A percentile compares a stretch with the other conserved stretches of the same genome.
These are phyloP conservation scores for Aspergillus caelatus DNA, from an alignment of 2,329 filamentous ascomycete species.

Conservation along the genomic window DNA sequence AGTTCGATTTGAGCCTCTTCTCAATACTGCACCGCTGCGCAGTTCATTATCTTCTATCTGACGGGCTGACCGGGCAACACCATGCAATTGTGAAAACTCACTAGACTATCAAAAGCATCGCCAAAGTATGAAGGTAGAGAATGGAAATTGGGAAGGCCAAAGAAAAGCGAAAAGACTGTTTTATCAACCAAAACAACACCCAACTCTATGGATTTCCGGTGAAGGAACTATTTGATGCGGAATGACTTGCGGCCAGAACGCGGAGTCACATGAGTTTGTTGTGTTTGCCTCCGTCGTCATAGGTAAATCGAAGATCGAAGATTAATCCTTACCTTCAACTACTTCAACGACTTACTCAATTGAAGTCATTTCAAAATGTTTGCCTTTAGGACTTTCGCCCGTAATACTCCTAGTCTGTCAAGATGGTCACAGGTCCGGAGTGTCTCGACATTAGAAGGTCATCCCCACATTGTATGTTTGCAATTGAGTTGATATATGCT, in stretches of 20 bases:
- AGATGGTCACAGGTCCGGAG: slow-evolving; percentile 31
- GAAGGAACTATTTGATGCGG: background rate
- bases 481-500: background rate
- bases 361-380: slow-evolving; percentile 27
- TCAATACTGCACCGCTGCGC: background rate
- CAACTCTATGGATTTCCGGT: background rate
- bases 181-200: background rate
- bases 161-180: background rate
- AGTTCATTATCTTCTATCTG: slow-evolving; percentile 1
- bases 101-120: background rate
- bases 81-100: background rate
- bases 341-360: background rate
- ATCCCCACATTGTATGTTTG: slow-evolving; percentile 43
- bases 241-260: slow-evolving; percentile 15
- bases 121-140: background rate
- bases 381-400: slow-evolving; percentile 20
- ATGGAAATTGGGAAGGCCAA: background rate
- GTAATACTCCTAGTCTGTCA: slow-evolving; percentile 22
- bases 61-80: background rate
- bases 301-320: background rate
- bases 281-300: slow-evolving; percentile 29
- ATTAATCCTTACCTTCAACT: background rate
- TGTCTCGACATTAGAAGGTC: slow-evolving; percentile 42
- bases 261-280: slow-evolving; percentile 35
- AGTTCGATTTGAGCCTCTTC: slow-evolving; percentile 5